Evolutionary conservation across 2,329 filamentous ascomycete genomes (phyloP).

Genomic region (Xylaria hypoxylon): DNA sequence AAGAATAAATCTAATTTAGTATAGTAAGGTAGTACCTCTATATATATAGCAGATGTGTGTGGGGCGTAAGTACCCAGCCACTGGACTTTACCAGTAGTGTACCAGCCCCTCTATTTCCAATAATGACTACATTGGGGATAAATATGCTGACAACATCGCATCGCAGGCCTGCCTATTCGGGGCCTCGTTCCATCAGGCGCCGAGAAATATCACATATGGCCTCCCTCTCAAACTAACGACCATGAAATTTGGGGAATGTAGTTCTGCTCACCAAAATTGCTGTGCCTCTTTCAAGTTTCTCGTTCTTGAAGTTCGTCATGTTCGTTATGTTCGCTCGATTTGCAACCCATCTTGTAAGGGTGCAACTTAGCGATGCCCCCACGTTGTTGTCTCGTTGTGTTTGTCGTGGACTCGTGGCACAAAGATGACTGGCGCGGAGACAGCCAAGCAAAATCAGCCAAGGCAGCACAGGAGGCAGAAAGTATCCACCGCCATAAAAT

Average conservation of each 20-base stretch:
- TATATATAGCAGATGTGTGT: no score
- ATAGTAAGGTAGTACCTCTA: no score
- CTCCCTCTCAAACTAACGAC: conserved; percentile 5
- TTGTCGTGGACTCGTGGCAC: conserved; percentile 17
- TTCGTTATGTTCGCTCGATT: no score
- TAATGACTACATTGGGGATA: no score
- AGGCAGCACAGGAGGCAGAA: conserved; percentile 20
- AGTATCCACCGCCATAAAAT: conserved; percentile 21
- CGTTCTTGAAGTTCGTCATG: conserved; percentile 7
- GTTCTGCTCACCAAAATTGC: not conserved
- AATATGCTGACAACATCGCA: conserved; percentile 1
- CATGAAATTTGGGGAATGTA: not conserved
- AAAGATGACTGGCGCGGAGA: conserved; percentile 25
- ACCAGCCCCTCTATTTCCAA: no score
- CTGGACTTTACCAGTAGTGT: no score
- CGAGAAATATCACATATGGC: not conserved
- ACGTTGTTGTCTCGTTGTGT: conserved; percentile 7
- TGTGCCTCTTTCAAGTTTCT: not conserved
- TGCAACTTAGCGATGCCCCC: conserved; percentile 6
- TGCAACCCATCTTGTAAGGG: not conserved
- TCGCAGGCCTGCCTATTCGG: not conserved
- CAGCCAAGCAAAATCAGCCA: conserved; percentile 22
- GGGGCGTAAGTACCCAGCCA: no score
- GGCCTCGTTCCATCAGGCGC: not conserved
- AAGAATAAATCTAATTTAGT: no score